These are phyloP conservation scores for Cercospora brassicicola DNA, from an alignment of 2,329 filamentous ascomycete genomes.

Conservation along the genomic window DNA sequence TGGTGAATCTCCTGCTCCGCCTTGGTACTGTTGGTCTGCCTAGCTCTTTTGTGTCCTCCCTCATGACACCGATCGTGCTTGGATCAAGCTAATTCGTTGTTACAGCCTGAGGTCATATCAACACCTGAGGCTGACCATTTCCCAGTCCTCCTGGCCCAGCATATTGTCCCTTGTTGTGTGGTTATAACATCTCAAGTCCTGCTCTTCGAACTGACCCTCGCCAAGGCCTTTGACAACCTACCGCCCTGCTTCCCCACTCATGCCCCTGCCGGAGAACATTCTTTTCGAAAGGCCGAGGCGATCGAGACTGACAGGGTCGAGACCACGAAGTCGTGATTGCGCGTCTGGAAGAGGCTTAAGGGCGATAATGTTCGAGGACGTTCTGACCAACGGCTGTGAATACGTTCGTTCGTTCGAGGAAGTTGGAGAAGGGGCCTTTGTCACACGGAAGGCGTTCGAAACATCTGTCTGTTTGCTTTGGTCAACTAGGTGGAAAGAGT, in stretches of 20 bases:
- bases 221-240: no score
- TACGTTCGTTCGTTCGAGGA: neutral
- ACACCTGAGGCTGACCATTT: neutral
- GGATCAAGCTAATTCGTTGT: neutral
- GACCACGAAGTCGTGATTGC: neutral
- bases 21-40: neutral
- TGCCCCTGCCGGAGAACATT: neutral
- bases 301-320: neutral
- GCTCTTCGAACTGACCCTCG: neutral
- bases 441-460: no score
- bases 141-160: neutral
- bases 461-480: no score
- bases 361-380: neutral
- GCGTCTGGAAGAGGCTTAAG: neutral
- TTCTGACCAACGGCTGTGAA: neutral
- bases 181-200: neutral
- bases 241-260: no score
- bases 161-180: neutral
- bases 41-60: neutral
- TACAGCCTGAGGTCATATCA: neutral
- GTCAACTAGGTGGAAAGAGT: no score
- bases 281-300: neutral
- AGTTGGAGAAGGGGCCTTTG: neutral
- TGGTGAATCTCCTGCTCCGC: neutral
- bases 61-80: neutral